A percentile compares a stretch with the other conserved stretches of the same genome.
Evolutionary conservation across 1,284 basidiomycete species (phyloP).

Genomic region (Amylostereum chailletii): DNA sequence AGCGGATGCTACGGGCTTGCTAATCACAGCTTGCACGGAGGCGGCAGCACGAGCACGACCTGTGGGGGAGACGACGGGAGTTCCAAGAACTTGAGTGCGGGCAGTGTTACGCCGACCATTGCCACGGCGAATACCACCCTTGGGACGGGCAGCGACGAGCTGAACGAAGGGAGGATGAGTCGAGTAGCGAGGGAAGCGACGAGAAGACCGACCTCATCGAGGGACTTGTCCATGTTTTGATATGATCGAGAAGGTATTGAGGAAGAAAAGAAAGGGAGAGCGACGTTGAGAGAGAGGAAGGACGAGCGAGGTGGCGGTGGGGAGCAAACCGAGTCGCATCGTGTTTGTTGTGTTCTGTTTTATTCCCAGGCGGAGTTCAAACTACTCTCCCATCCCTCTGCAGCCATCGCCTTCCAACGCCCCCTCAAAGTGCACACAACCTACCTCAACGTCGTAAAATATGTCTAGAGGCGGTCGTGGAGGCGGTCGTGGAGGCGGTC

Average conservation of each 20-base stretch:
- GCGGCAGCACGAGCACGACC: conserved; percentile 40
- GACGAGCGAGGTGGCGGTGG: conserved; percentile 4
- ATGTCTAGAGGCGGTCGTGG: conserved; percentile 56
- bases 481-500: conserved; percentile 33
- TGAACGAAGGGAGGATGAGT: conserved; percentile 23
- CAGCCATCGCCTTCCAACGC: neutral
- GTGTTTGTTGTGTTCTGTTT: conserved; percentile 5
- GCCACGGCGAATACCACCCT: conserved; percentile 35
- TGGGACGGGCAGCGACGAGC: conserved; percentile 66
- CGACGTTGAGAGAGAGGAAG: neutral
- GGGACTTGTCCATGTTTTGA: conserved; percentile 69
- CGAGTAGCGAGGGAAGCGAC: conserved; percentile 12
- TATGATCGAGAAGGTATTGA: too few relatives aligned
- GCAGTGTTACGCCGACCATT: conserved; percentile 33
- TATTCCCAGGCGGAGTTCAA: conserved; percentile 10
- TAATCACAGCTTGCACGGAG: conserved; percentile 20
- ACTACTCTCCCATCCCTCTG: neutral
- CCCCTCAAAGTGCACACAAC: neutral
- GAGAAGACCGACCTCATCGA: conserved; percentile 68
- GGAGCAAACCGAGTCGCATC: neutral
- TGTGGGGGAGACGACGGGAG: conserved; percentile 31
- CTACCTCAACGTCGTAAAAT: neutral
- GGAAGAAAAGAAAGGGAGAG: neutral
- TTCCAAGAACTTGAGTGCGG: conserved; percentile 51
- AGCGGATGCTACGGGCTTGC: conserved; percentile 27